Evolutionary conservation across 1,284 basidiomycete species (phyloP).

Genomic region (Coniferiporia sulphurascens): DNA sequence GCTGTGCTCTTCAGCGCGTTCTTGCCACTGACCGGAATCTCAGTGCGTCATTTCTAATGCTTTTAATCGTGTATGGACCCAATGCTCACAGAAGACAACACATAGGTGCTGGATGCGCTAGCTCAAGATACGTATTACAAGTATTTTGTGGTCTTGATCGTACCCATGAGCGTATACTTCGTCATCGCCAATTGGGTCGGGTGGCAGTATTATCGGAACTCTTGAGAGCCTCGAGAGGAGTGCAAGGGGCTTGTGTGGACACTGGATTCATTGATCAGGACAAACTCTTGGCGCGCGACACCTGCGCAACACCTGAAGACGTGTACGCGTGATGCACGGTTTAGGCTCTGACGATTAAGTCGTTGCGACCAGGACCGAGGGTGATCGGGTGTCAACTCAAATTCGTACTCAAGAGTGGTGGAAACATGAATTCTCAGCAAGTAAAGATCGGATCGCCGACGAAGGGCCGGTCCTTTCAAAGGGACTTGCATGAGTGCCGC

Average conservation of each 20-base stretch:
- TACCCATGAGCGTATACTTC: conserved; percentile 81
- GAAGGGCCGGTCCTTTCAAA: no score
- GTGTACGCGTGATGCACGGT: no score
- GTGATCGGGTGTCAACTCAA: no score
- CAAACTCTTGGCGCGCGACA: no score
- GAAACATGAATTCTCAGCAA: no score
- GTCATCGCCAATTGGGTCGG: conserved; percentile 97
- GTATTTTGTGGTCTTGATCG: conserved; percentile 73
- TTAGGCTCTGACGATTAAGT: no score
- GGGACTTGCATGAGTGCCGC: no score
- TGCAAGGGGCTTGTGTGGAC: not conserved
- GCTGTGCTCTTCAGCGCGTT: conserved; percentile 63
- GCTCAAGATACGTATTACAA: conserved; percentile 82
- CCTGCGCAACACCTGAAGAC: no score
- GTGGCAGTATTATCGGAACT: conserved; percentile 91
- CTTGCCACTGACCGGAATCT: conserved; percentile 45
- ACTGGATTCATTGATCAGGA: not conserved
- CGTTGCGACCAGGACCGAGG: no score
- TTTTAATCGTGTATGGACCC: not conserved
- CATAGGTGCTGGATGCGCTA: conserved; percentile 56
- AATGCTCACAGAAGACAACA: conserved; percentile 8
- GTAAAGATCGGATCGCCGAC: no score
- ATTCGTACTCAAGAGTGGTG: no score
- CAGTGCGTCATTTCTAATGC: conserved; percentile 36
- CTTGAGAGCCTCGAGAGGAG: conserved; percentile 36